Conservation (phyloP, 1,284 basidiomycete species). For the Ganoderma leucocontextum region DNA sequence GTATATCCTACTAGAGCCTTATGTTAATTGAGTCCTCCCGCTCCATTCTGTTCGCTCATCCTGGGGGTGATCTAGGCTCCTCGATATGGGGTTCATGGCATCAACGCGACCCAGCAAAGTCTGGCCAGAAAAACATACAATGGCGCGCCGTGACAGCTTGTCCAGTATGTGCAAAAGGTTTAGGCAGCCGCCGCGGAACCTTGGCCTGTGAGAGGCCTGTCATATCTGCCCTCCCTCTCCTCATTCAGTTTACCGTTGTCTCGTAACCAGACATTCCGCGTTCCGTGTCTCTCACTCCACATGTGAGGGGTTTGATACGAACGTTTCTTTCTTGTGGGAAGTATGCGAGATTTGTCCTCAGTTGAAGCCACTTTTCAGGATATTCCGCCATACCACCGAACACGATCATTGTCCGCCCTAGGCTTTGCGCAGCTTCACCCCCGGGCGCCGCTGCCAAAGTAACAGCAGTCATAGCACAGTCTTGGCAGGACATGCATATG, state of each 20-base stretch:
- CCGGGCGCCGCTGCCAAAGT: neutral
- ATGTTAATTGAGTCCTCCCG: neutral
- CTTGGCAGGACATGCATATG: slow-evolving; percentile 1
- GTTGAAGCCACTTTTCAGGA: neutral
- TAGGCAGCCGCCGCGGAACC: neutral
- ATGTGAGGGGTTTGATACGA: neutral
- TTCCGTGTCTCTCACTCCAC: neutral
- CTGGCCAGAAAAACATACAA: neutral
- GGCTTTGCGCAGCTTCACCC: neutral
- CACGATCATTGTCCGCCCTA: neutral
- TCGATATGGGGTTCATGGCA: neutral
- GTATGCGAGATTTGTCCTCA: neutral
- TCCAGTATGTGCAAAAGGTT: neutral
- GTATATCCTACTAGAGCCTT: neutral
- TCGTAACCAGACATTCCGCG: neutral
- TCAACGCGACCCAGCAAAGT: neutral
- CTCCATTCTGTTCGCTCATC: neutral
- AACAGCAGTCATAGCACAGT: neutral
- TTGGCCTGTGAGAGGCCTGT: neutral
- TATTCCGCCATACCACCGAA: neutral
- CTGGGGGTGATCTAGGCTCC: neutral
- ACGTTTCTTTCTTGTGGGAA: neutral
- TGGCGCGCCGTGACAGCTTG: neutral
- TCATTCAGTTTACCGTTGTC: neutral
- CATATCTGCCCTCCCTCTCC: neutral